Evolutionary conservation across 305 asterid species (phyloP).

Genomic region (Stenogyne calaminthoides): DNA sequence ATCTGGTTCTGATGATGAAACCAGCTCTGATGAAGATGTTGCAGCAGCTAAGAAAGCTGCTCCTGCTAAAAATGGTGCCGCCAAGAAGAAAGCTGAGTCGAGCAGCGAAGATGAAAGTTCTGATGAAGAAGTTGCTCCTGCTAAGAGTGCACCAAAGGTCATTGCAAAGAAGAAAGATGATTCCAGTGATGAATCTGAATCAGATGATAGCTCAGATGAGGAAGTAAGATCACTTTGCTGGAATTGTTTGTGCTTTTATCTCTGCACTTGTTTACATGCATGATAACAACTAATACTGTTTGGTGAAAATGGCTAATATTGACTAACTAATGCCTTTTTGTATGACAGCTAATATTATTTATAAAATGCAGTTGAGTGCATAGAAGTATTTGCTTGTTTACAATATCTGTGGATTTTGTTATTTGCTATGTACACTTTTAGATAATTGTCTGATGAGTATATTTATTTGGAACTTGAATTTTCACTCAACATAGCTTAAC

Average conservation of each 20-base stretch:
- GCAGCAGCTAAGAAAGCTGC: constrained; percentile 38
- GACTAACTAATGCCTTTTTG: no score
- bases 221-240: constrained; percentile 29
- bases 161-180: constrained; percentile 33
- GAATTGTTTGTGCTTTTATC: no score
- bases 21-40: constrained; percentile 34
- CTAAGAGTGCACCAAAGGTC: constrained; percentile 18
- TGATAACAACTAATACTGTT: no score
- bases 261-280: no score
- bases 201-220: constrained; percentile 38
- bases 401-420: background rate
- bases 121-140: constrained; percentile 43
- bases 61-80: constrained; percentile 1
- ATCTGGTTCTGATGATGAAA: constrained; percentile 35
- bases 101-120: constrained; percentile 48
- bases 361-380: no score
- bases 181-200: constrained; percentile 41
- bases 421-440: background rate
- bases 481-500: background rate
- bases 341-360: no score
- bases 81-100: constrained; percentile 31
- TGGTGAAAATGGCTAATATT: no score
- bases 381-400: background rate
- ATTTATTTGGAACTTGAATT: background rate
- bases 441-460: background rate